phyloP scores from a whole-genome alignment of 495 filamentous ascomycete genomes.

The Podospora pseudocomata region DNA sequence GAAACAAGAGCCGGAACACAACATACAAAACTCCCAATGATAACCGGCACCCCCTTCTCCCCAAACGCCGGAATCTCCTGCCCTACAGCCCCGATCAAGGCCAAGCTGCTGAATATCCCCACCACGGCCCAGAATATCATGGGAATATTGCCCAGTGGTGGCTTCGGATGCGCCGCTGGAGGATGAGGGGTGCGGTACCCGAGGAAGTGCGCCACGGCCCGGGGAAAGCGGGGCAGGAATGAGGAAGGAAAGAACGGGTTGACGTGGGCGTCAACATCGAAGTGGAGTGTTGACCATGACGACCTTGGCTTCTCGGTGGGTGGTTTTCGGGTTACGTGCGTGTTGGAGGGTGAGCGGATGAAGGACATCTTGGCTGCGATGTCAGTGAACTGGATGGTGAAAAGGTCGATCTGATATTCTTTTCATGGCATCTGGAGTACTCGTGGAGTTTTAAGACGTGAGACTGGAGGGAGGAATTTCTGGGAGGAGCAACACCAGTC shows the following conservation, averaged over 20 bases:
- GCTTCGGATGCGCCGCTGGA: conserved; percentile 9
- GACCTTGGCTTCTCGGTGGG: conserved; percentile 1
- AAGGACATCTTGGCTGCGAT: neutral
- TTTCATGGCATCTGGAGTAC: neutral
- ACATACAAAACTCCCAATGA: conserved; percentile 53
- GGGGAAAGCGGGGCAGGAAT: conserved; percentile 44
- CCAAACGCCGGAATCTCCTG: conserved; percentile 37
- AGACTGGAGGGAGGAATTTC: neutral
- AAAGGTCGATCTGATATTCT: neutral
- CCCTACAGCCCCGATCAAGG: conserved; percentile 45
- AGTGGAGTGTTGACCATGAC: conserved; percentile 39
- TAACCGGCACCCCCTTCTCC: conserved; percentile 40
- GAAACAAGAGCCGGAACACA: neutral
- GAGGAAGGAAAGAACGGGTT: conserved; percentile 58
- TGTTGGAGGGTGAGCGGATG: neutral
- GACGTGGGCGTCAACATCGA: conserved; percentile 64
- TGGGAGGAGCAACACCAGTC: neutral
- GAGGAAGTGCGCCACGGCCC: conserved; percentile 48
- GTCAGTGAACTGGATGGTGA: neutral
- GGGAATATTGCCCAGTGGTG: conserved; percentile 46
- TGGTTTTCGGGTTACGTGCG: neutral
- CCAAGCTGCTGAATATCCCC: conserved; percentile 50
- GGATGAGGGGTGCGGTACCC: conserved; percentile 43
- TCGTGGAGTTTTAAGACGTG: neutral
- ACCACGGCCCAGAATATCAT: conserved; percentile 51